Percentiles rank a stretch among this genome's conserved stretches.
Conservation (phyloP, 495 filamentous ascomycete species). For the Aspergillus asperescens region DNA sequence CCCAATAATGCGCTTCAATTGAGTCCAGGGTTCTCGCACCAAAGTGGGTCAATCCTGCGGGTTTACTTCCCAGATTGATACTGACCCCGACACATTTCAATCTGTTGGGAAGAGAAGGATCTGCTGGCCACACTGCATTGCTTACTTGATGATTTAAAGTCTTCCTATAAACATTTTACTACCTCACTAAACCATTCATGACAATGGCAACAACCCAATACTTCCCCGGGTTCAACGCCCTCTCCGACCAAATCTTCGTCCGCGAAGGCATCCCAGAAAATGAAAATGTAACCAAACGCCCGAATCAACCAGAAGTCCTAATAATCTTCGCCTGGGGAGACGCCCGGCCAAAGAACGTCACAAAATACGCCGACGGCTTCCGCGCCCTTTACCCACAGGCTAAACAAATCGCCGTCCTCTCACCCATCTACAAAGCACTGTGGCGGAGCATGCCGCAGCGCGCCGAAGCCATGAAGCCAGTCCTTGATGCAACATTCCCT, state of each 20-base stretch:
- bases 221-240: slow-evolving; percentile 1
- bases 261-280: neutral
- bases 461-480: slow-evolving; percentile 43
- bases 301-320: neutral
- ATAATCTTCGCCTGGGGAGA: slow-evolving; percentile 53
- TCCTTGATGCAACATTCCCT: slow-evolving; percentile 44
- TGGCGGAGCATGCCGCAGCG: slow-evolving; percentile 39
- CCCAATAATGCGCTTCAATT: no score
- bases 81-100: no score
- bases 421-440: slow-evolving; percentile 45
- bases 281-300: neutral
- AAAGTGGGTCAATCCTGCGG: no score
- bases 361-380: slow-evolving; percentile 52
- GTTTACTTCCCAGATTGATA: no score
- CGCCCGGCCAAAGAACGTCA: slow-evolving; percentile 45
- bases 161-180: no score
- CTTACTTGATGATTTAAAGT: no score
- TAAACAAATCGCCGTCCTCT: slow-evolving; percentile 29
- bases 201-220: neutral
- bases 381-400: slow-evolving; percentile 43
- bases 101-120: no score
- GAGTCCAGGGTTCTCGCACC: no score
- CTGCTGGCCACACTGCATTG: no score
- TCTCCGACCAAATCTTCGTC: neutral
- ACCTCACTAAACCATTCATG: no score